These are phyloP conservation scores for Boletus pseudo-olivaceus DNA, from an alignment of 768 basidiomycete genomes.

Conservation along the genomic window DNA sequence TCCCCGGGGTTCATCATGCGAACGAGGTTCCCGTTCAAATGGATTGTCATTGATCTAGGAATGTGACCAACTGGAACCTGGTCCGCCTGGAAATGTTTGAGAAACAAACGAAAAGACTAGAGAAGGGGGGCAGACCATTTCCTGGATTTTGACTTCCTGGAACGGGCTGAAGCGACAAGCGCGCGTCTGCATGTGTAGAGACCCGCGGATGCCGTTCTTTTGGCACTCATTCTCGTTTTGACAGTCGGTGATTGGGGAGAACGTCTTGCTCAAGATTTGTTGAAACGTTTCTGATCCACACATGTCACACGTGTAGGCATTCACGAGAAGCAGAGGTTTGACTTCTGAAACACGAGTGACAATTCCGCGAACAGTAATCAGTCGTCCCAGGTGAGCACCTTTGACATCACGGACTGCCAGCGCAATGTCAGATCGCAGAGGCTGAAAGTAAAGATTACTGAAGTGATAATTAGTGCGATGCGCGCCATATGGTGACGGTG, in stretches of 20 bases:
- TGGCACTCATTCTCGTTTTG: conserved; percentile 82
- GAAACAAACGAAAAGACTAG: background rate
- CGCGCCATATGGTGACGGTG: background rate
- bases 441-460: conserved; percentile 94
- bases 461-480: conserved; percentile 12
- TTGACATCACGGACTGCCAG: conserved; percentile 92
- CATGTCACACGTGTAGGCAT: conserved; percentile 97
- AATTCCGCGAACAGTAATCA: conserved; percentile 96
- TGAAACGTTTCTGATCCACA: conserved; percentile 99
- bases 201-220: conserved; percentile 83
- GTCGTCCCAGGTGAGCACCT: conserved; percentile 79
- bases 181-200: conserved; percentile 96
- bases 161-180: conserved; percentile 97
- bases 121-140: conserved; percentile 64
- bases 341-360: conserved; percentile 99
- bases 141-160: conserved; percentile 98
- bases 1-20: conserved; percentile 94
- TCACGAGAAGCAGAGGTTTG: conserved; percentile 94
- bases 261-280: conserved; percentile 89
- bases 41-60: conserved; percentile 96
- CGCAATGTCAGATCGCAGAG: conserved; percentile 67
- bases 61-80: conserved; percentile 99
- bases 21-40: conserved; percentile 86
- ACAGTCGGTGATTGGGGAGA: conserved; percentile 86
- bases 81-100: conserved; percentile 61